Evolutionary conservation across 1,284 basidiomycete species (phyloP).

Genomic region (Anthracocystis walkeri): DNA sequence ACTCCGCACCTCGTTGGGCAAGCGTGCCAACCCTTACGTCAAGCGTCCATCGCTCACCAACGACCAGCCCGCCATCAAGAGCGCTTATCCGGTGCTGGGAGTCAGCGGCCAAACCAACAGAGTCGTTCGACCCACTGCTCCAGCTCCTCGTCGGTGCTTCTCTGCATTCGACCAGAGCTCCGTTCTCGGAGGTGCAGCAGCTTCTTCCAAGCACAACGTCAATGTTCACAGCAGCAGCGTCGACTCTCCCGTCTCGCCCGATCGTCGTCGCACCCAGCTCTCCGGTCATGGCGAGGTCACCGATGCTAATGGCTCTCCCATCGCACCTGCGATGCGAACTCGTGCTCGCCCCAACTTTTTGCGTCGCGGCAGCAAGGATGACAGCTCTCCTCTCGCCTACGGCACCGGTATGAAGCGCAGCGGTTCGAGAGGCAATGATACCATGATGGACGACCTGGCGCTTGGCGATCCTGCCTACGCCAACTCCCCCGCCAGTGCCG

Average conservation of each 20-base stretch:
- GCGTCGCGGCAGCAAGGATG: conserved; percentile 58
- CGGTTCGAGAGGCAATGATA: conserved; percentile 35
- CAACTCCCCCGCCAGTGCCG: conserved; percentile 41
- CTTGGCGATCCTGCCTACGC: conserved; percentile 25
- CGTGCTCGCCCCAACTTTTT: conserved; percentile 38
- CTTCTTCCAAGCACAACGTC: conserved; percentile 18
- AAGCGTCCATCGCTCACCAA: conserved; percentile 48
- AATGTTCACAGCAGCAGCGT: neutral
- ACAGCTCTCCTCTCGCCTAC: conserved; percentile 60
- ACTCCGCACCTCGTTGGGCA: conserved; percentile 46
- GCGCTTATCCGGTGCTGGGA: conserved; percentile 52
- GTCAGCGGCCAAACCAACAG: conserved; percentile 30
- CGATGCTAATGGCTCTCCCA: conserved; percentile 57
- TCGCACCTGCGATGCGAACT: conserved; percentile 36
- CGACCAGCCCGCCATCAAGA: conserved; percentile 31
- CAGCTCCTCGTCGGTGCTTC: conserved; percentile 54
- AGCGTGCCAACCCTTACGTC: conserved; percentile 59
- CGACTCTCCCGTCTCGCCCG: conserved; percentile 36
- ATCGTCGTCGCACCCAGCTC: conserved; percentile 26
- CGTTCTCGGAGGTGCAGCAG: conserved; percentile 12
- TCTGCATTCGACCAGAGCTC: conserved; percentile 51
- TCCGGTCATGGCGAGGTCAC: conserved; percentile 33
- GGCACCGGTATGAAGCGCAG: conserved; percentile 55
- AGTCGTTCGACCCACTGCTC: conserved; percentile 43
- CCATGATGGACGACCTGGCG: conserved; percentile 43